These are phyloP conservation scores for Blyttiomyces sp. DNA, from an alignment of 371 early-diverging fungal species.

Conservation along the genomic window DNA sequence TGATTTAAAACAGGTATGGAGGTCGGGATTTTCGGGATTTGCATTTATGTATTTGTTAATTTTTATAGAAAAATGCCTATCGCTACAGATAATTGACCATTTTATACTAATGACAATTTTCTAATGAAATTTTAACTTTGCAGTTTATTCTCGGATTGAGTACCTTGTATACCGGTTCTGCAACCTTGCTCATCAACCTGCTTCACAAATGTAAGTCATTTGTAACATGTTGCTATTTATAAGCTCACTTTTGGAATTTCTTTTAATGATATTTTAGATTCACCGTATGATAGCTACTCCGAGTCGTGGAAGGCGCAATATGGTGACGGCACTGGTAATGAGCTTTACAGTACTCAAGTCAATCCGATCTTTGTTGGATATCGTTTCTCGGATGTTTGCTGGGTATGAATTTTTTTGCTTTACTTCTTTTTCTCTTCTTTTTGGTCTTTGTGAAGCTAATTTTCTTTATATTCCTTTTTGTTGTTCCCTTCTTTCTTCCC, in stretches of 20 bases:
- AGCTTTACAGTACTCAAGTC: constrained; percentile 57
- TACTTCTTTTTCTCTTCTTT: neutral
- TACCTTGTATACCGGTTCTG: constrained; percentile 63
- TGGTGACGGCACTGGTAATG: constrained; percentile 72
- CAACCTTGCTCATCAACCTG: constrained; percentile 68
- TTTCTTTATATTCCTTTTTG: neutral
- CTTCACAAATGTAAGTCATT: constrained; percentile 51
- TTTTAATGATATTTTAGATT: neutral
- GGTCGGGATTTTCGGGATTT: too few relatives aligned
- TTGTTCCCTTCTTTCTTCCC: neutral
- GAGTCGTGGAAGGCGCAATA: constrained; percentile 76
- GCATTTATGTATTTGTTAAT: too few relatives aligned
- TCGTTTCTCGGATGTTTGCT: constrained; percentile 61
- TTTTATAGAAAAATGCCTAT: too few relatives aligned
- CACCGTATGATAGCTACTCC: constrained; percentile 54
- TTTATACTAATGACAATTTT: too few relatives aligned
- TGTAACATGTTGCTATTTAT: too few relatives aligned
- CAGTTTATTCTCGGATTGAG: constrained; percentile 68
- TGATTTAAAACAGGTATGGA: too few relatives aligned
- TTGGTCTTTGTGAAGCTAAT: constrained; percentile 10
- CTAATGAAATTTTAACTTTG: too few relatives aligned
- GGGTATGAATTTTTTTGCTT: constrained; percentile 3
- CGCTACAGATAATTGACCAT: too few relatives aligned
- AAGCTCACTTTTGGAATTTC: neutral
- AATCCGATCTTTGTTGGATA: constrained; percentile 55